Evolutionary conservation across 768 basidiomycete species (phyloP).

Genomic region (Phylloporus arenicola): DNA sequence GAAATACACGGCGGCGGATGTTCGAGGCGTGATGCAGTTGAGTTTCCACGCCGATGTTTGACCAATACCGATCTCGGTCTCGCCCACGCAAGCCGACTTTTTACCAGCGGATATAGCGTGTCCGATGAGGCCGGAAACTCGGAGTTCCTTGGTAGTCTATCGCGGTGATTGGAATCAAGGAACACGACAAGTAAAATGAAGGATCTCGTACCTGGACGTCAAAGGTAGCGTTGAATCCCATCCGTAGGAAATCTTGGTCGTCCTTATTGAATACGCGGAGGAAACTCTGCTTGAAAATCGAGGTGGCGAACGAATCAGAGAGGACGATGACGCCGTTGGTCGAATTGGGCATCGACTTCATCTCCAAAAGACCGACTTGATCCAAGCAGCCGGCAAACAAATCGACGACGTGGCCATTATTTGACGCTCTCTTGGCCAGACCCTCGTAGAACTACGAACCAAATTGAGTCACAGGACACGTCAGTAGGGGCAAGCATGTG

Average conservation of each 20-base stretch:
- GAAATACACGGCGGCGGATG: slow-evolving; percentile 91
- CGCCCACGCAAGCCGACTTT: slow-evolving; percentile 93
- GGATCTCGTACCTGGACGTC: slow-evolving; percentile 75
- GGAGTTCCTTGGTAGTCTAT: slow-evolving; percentile 97
- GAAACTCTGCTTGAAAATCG: slow-evolving; percentile 99
- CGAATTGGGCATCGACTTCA: slow-evolving; percentile 92
- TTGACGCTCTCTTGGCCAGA: slow-evolving; percentile 86
- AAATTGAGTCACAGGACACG: slow-evolving; percentile 2
- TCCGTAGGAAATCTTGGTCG: slow-evolving; percentile 83
- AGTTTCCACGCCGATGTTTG: slow-evolving; percentile 99
- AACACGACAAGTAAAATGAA: background rate
- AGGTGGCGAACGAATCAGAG: slow-evolving; percentile 94
- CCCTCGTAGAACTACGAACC: slow-evolving; percentile 85
- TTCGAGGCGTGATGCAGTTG: slow-evolving; percentile 82
- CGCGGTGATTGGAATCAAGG: slow-evolving; percentile 2
- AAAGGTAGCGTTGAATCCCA: slow-evolving; percentile 99
- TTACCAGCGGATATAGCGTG: slow-evolving; percentile 97
- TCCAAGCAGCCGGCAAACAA: slow-evolving; percentile 96
- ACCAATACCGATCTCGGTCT: slow-evolving; percentile 98
- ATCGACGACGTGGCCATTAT: slow-evolving; percentile 93
- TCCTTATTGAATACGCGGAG: slow-evolving; percentile 89
- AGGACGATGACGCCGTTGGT: slow-evolving; percentile 96
- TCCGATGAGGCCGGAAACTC: slow-evolving; percentile 95
- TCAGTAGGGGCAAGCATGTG: slow-evolving; percentile 4
- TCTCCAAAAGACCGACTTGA: slow-evolving; percentile 95